These are phyloP conservation scores for Salmacisia buchloeana DNA, from an alignment of 1,284 basidiomycete species.

Conservation along the genomic window DNA sequence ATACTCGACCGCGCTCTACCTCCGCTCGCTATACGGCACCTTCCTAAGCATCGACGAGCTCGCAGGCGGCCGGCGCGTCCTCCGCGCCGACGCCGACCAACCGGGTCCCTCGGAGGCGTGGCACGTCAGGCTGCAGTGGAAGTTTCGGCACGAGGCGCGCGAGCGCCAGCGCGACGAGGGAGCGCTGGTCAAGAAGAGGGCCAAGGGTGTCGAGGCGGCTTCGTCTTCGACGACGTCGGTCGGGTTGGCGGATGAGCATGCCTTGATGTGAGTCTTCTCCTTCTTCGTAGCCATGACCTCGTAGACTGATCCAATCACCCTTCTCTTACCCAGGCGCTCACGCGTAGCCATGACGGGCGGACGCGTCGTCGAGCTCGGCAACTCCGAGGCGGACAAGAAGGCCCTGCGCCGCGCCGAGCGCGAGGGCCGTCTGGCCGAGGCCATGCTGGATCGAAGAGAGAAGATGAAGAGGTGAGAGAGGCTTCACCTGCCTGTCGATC, in stretches of 20 bases:
- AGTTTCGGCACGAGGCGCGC: slow-evolving; percentile 30
- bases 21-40: slow-evolving; percentile 24
- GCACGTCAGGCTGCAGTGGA: slow-evolving; percentile 39
- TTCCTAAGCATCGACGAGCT: slow-evolving; percentile 28
- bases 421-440: slow-evolving; percentile 41
- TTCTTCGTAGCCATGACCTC: background rate
- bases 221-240: background rate
- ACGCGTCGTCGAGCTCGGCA: slow-evolving; percentile 23
- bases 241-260: slow-evolving; percentile 7
- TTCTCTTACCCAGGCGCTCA: background rate
- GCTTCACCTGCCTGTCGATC: background rate
- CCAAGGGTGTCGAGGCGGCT: slow-evolving; percentile 11
- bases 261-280: slow-evolving; percentile 10
- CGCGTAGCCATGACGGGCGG: slow-evolving; percentile 13
- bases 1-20: slow-evolving; percentile 7
- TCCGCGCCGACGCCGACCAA: slow-evolving; percentile 28
- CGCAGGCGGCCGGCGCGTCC: slow-evolving; percentile 22
- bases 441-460: slow-evolving; percentile 39
- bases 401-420: slow-evolving; percentile 9
- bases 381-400: slow-evolving; percentile 11
- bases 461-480: slow-evolving; percentile 30
- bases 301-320: background rate
- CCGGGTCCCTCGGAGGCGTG: slow-evolving; percentile 14
- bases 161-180: slow-evolving; percentile 12
- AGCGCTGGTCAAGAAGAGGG: slow-evolving; percentile 14